Evolutionary conservation across 176 grass and related monocot species (phyloP), one percentile per base, ranked within the genome.

Genomic region (Musa schizocarpa): DNA sequence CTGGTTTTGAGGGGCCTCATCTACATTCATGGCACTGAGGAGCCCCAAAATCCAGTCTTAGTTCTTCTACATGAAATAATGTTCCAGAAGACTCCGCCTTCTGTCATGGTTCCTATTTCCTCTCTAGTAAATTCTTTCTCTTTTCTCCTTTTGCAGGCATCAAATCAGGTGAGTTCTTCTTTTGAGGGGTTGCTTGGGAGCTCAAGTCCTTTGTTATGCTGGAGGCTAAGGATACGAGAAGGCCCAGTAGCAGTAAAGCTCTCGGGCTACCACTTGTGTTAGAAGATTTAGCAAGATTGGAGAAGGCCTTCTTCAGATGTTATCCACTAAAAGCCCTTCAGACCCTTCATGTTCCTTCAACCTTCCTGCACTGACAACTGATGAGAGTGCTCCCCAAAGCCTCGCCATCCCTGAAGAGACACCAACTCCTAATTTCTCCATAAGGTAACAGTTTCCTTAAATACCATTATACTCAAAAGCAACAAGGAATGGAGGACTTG

Each of bases 261-360:
- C 54, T 75, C 61, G 73, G 54, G 73, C 73, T 59, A 61, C 24
- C n/a, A 48, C 73, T 75, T 17, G 54, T 27, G 54, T 23, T 49
- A n/a, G 26, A 75, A 58, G 11, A 48, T 58, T 26, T 57, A 43
- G 4, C 0, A 19, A 75, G 27, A n/a, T 34, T 48, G 26, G 27
- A 58, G 26, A 75, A 75, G 54, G 54, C 16, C 73, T 27, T 75
- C 73, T 75, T 56, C 73, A 75, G 73, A 75, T 75, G 73, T 75
- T 75, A 75, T 75, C 73, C 73, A 59, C 14, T 61, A 24, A 75
- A 27, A 75, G 19, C 54, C 73, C 54, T 61, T 26, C 53, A 75
- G 73, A 75, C 26, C 54, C 54, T 54, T 75, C 73, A 49, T 48
- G 23, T 53, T 75, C 54, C 73, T n/a, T 54, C 73, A 49, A 75